These are phyloP conservation scores for Stygiomarasmius scandens DNA, from an alignment of 1,284 basidiomycete species.

Conservation along the genomic window DNA sequence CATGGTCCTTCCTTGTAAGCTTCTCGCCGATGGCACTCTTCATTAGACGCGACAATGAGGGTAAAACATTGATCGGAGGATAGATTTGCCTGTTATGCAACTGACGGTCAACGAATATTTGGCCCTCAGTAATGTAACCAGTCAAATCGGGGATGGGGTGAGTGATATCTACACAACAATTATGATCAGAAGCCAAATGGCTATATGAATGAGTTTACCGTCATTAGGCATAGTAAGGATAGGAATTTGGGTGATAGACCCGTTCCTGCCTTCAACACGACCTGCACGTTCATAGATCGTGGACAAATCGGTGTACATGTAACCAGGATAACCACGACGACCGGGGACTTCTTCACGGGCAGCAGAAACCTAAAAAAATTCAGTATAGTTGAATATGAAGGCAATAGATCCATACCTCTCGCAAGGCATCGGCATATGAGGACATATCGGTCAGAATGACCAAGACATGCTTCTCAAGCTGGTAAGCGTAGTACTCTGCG, in stretches of 20 bases:
- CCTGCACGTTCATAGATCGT: conserved; percentile 99
- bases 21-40: conserved; percentile 99
- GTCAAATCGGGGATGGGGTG: conserved; percentile 99
- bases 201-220: conserved; percentile 54
- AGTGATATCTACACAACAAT: conserved; percentile 81
- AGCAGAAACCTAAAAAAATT: conserved; percentile 77
- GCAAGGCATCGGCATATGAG: conserved; percentile 95
- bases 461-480: conserved; percentile 98
- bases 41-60: conserved; percentile 98
- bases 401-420: conserved; percentile 65
- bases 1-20: conserved; percentile 96
- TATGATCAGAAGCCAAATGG: conserved; percentile 15
- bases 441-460: conserved; percentile 99
- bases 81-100: conserved; percentile 96
- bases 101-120: conserved; percentile 98
- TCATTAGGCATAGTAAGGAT: conserved; percentile 99
- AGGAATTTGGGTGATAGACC: conserved; percentile 99
- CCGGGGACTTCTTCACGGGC: conserved; percentile 99
- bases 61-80: conserved; percentile 99
- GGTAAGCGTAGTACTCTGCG: conserved; percentile 99
- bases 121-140: conserved; percentile 98
- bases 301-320: conserved; percentile 99
- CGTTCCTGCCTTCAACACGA: conserved; percentile 96
- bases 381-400: not conserved
- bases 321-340: conserved; percentile 98